Evolutionary conservation across 306 rosid genomes (phyloP).

Genomic region (Prunus dulcis): DNA sequence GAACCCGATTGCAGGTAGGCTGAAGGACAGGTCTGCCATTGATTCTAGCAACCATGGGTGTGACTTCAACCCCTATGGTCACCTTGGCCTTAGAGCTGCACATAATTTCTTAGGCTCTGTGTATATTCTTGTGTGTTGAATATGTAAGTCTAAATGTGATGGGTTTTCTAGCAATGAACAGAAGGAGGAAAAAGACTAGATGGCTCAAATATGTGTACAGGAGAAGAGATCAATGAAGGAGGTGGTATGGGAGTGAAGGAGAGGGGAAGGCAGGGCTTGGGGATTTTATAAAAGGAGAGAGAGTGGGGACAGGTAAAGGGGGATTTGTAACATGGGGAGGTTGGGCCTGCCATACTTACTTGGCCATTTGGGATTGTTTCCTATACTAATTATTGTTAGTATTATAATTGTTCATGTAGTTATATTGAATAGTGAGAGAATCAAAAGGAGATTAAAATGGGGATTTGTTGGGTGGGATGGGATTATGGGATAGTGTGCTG

Average conservation of each 20-base stretch:
- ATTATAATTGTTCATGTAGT: constrained; percentile 3
- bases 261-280: constrained; percentile 36
- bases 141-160: background rate
- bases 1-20: constrained; percentile 77
- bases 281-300: constrained; percentile 46
- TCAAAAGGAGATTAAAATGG: constrained; percentile 41
- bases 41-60: constrained; percentile 48
- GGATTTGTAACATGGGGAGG: constrained; percentile 75
- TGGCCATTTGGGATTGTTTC: constrained; percentile 48
- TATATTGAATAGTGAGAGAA: background rate
- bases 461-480: background rate
- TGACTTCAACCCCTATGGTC: constrained; percentile 45
- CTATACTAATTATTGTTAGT: constrained; percentile 12
- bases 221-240: constrained; percentile 14
- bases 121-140: background rate
- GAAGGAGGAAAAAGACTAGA: constrained; percentile 4
- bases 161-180: background rate
- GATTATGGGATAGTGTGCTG: constrained; percentile 22
- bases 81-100: constrained; percentile 70
- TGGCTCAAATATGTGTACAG: constrained; percentile 21
- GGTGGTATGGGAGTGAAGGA: constrained; percentile 36
- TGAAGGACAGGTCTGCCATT: constrained; percentile 84
- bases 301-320: constrained; percentile 33
- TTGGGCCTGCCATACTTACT: constrained; percentile 66
- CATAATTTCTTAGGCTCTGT: constrained; percentile 32